A percentile compares a stretch with the other conserved stretches of the same genome.
Conservation (phyloP, 2,329 filamentous ascomycete genomes). For the Magnaporthales sp. region DNA sequence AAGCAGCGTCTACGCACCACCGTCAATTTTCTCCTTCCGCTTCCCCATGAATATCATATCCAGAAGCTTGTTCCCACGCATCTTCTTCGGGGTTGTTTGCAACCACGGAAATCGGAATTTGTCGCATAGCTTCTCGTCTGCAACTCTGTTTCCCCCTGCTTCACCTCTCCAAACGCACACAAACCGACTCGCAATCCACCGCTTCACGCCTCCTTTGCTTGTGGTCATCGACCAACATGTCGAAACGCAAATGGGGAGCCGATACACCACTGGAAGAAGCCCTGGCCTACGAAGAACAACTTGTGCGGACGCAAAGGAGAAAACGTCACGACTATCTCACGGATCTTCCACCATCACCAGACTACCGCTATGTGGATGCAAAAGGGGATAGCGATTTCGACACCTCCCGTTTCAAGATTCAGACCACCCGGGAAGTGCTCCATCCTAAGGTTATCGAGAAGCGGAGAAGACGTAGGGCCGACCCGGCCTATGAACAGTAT, state of each 20-base stretch:
- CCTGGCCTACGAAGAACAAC: neutral
- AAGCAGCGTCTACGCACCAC: neutral
- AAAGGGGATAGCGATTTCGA: neutral
- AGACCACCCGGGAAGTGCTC: neutral
- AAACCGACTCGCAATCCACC: neutral
- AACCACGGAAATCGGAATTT: neutral
- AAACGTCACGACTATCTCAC: neutral
- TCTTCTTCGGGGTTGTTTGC: neutral
- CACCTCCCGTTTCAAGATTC: neutral
- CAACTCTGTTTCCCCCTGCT: neutral
- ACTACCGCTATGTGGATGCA: neutral
- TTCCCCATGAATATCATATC: neutral
- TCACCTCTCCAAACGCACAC: neutral
- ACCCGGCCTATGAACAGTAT: neutral
- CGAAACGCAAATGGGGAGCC: neutral
- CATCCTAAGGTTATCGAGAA: conserved; percentile 8
- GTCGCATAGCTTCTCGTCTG: neutral
- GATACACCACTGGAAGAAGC: neutral
- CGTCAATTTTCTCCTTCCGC: neutral
- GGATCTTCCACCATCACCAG: neutral
- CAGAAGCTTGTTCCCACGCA: neutral
- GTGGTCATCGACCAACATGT: neutral
- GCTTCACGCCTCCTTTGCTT: neutral
- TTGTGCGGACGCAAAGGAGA: neutral
- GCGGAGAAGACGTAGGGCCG: conserved; percentile 3